Percentiles rank a stretch among this genome's conserved stretches.
phyloP scores from a whole-genome alignment of 2,329 filamentous ascomycete genomes.

The Graphilbum ipis-grandicollis region DNA sequence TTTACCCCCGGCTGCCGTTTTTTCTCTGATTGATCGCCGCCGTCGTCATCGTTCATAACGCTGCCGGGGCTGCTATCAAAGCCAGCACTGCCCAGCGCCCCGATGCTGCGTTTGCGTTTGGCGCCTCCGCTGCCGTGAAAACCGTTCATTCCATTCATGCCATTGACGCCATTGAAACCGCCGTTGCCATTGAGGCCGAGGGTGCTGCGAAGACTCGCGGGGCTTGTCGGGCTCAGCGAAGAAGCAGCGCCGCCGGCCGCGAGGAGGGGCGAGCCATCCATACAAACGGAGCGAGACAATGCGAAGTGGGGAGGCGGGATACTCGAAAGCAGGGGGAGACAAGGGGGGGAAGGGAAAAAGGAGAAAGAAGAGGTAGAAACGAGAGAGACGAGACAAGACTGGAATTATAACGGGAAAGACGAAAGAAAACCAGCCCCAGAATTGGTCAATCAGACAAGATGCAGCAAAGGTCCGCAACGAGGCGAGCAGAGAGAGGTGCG shows the following conservation, averaged over 20 bases:
- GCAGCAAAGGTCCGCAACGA: no score
- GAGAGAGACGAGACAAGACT: no score
- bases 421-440: no score
- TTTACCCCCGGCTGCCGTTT: conserved; percentile 54
- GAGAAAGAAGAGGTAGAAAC: background rate
- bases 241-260: conserved; percentile 14
- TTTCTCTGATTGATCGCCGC: conserved; percentile 36
- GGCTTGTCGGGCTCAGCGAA: conserved; percentile 33
- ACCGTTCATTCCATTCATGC: no score
- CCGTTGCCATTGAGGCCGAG: conserved; percentile 29
- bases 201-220: conserved; percentile 29
- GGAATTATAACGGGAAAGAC: no score
- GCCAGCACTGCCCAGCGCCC: conserved; percentile 12
- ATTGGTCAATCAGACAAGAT: no score
- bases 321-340: no score
- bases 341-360: background rate
- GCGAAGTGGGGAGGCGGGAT: background rate
- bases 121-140: no score
- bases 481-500: no score
- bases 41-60: conserved; percentile 38
- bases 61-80: conserved; percentile 46
- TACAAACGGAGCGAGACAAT: conserved; percentile 6
- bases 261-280: conserved; percentile 19
- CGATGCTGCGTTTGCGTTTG: conserved; percentile 44
- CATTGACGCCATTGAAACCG: no score